Evolutionary conservation across 495 filamentous ascomycete species (phyloP).

Genomic region (Evernia prunastri): DNA sequence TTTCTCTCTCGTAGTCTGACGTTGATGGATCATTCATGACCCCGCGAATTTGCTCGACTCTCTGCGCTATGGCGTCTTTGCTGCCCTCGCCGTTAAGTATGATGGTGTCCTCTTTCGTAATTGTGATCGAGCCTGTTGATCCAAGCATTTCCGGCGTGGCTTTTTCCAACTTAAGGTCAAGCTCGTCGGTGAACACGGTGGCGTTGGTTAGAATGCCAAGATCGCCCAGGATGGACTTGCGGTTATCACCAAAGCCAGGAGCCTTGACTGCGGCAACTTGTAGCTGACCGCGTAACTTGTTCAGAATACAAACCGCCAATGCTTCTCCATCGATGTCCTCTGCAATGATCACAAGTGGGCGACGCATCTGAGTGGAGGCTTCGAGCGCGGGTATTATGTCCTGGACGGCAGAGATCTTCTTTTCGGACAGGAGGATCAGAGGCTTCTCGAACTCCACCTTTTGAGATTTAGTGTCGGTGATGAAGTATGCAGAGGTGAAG

Average conservation of each 20-base stretch:
- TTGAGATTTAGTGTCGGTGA: conserved; percentile 95
- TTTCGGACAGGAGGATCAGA: conserved; percentile 94
- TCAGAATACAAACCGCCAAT: conserved; percentile 95
- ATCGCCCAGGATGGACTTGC: conserved; percentile 98
- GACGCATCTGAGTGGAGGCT: conserved; percentile 88
- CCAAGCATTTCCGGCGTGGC: conserved; percentile 91
- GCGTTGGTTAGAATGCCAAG: conserved; percentile 91
- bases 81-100: conserved; percentile 94
- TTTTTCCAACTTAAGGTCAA: conserved; percentile 98
- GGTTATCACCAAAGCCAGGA: conserved; percentile 98
- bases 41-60: conserved; percentile 97
- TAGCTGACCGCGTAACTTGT: conserved; percentile 98
- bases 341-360: conserved; percentile 95
- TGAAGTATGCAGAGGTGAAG: conserved; percentile 98
- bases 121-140: conserved; percentile 95
- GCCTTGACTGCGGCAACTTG: conserved; percentile 99
- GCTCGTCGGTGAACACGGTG: conserved; percentile 95
- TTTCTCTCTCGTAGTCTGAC: conserved; percentile 99
- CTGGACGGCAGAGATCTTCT: conserved; percentile 98
- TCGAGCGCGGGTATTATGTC: conserved; percentile 98
- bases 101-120: conserved; percentile 99
- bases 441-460: conserved; percentile 99
- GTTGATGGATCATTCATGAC: conserved; percentile 90
- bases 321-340: conserved; percentile 99
- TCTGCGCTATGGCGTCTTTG: conserved; percentile 90